Conservation (phyloP, 2,329 filamentous ascomycete species). For the Esteya vermicola region DNA sequence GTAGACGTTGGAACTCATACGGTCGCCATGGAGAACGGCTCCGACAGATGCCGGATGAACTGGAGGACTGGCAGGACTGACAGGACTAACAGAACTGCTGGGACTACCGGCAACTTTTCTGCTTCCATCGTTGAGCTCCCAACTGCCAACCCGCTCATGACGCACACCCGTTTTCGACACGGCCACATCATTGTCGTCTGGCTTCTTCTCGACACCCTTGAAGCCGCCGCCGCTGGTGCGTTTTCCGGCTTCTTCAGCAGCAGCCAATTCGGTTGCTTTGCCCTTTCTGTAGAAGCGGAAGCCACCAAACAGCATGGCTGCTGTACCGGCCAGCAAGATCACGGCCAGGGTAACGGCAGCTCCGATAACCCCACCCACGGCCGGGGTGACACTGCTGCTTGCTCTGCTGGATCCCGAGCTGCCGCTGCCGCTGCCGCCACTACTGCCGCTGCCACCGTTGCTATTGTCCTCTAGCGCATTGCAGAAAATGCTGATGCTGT, state of each 20-base stretch:
- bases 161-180: constrained; percentile 23
- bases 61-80: constrained; percentile 8
- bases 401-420: background rate
- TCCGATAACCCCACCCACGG: constrained; percentile 31
- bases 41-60: background rate
- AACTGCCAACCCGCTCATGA: constrained; percentile 33
- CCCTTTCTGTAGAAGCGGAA: constrained; percentile 15
- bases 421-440: background rate
- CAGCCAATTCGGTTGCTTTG: constrained; percentile 1
- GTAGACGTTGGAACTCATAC: constrained; percentile 5
- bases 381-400: constrained; percentile 17
- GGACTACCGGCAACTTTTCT: constrained; percentile 3
- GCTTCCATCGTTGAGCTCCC: constrained; percentile 25
- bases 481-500: constrained; percentile 24
- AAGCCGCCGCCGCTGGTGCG: constrained; percentile 20
- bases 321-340: constrained; percentile 13
- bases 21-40: constrained; percentile 10
- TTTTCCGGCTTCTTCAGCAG: background rate
- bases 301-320: constrained; percentile 10
- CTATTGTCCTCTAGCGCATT: constrained; percentile 5
- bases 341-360: constrained; percentile 24
- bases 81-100: too few species aligned
- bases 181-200: constrained; percentile 27
- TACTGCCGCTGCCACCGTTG: background rate
- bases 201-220: constrained; percentile 29